phyloP scores from a whole-genome alignment of 2,329 filamentous ascomycete species.

The Lachnellula willkommii region DNA sequence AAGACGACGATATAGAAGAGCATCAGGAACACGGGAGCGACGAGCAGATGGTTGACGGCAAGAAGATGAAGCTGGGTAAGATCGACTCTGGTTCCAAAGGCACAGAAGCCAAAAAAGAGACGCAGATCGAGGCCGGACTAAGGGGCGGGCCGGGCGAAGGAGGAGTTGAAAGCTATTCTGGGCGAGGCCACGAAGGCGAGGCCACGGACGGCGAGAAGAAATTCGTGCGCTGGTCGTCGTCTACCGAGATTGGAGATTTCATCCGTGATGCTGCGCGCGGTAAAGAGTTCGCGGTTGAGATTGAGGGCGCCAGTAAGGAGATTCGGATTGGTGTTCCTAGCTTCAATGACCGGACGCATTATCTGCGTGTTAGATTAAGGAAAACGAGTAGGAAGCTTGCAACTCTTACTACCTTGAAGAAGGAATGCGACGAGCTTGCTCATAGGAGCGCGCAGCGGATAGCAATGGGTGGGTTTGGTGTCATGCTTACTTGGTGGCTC shows the following conservation, averaged over 20 bases:
- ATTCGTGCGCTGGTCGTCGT: slow-evolving; percentile 83
- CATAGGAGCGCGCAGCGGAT: slow-evolving; percentile 72
- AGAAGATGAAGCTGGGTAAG: slow-evolving; percentile 33
- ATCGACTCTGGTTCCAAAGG: slow-evolving; percentile 24
- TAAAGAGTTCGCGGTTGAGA: slow-evolving; percentile 76
- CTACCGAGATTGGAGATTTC: slow-evolving; percentile 89
- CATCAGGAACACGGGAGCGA: slow-evolving; percentile 40
- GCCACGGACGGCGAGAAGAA: slow-evolving; percentile 34
- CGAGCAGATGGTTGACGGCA: slow-evolving; percentile 46
- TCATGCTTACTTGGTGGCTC: slow-evolving; percentile 63
- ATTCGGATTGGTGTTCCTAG: slow-evolving; percentile 78
- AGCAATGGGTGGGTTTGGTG: slow-evolving; percentile 72
- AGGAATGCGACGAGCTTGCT: slow-evolving; percentile 73
- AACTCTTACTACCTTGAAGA: slow-evolving; percentile 66
- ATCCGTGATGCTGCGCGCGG: slow-evolving; percentile 83
- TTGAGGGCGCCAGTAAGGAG: slow-evolving; percentile 64
- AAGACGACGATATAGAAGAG: slow-evolving; percentile 28
- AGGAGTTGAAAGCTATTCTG: slow-evolving; percentile 65
- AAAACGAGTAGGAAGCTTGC: slow-evolving; percentile 66
- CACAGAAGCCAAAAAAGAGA: slow-evolving; percentile 32
- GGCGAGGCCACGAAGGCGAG: slow-evolving; percentile 55
- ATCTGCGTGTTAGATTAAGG: slow-evolving; percentile 70
- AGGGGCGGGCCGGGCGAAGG: slow-evolving; percentile 47
- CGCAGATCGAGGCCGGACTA: slow-evolving; percentile 38
- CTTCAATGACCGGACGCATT: slow-evolving; percentile 87